Percentiles rank a stretch among this genome's conserved stretches.
Evolutionary conservation across 768 basidiomycete species (phyloP).

Genomic region (Galerina marginata): DNA sequence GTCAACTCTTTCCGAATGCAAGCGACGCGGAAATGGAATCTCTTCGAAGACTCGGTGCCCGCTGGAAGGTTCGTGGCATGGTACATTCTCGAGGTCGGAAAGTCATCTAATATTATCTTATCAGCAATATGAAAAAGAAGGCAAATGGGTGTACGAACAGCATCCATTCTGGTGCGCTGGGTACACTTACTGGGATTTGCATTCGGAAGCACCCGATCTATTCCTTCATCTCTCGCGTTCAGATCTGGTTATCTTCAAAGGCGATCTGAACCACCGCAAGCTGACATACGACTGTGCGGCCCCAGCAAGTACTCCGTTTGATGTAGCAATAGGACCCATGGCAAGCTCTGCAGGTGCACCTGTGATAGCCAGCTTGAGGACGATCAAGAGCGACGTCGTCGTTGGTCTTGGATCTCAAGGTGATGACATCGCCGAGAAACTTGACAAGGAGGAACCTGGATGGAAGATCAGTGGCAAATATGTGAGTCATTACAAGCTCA

Average conservation of each 20-base stretch:
- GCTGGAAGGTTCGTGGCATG: conserved; percentile 80
- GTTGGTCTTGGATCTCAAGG: conserved; percentile 79
- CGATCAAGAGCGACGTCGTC: conserved; percentile 95
- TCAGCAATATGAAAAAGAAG: conserved; percentile 90
- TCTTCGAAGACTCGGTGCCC: conserved; percentile 73
- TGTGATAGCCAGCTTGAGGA: conserved; percentile 83
- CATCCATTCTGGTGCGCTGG: conserved; percentile 97
- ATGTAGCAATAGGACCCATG: conserved; percentile 91
- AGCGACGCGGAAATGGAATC: conserved; percentile 82
- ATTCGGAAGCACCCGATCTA: conserved; percentile 84
- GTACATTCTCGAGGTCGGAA: background rate
- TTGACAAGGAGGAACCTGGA: conserved; percentile 88
- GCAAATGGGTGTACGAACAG: conserved; percentile 93
- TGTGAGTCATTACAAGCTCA: conserved; percentile 52
- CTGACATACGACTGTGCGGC: conserved; percentile 87
- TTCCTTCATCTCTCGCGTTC: conserved; percentile 91
- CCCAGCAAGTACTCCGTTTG: conserved; percentile 86
- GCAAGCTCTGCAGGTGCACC: conserved; percentile 89
- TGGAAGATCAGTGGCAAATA: conserved; percentile 99
- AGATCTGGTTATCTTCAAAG: conserved; percentile 94
- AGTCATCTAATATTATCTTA: conserved; percentile 2
- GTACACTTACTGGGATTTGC: conserved; percentile 91
- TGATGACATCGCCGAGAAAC: conserved; percentile 71
- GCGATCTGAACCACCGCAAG: conserved; percentile 93
- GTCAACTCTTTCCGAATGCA: conserved; percentile 88